Conservation (phyloP, 305 asterid genomes). For the Vinca major region DNA sequence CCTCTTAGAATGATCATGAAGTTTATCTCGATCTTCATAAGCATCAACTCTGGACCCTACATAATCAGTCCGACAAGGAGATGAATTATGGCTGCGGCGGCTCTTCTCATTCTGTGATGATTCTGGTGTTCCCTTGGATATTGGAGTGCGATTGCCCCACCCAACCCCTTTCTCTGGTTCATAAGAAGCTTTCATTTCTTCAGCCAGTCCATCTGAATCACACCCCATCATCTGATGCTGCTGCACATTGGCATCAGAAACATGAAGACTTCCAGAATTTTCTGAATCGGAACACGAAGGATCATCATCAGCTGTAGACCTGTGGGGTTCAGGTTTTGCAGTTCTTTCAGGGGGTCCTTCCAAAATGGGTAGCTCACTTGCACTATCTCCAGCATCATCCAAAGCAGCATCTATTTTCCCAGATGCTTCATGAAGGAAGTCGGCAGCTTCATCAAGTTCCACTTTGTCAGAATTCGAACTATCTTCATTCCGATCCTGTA, state of each 20-base stretch:
- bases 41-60: constrained; percentile 19
- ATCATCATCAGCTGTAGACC: constrained; percentile 24
- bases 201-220: constrained; percentile 32
- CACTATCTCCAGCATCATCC: constrained; percentile 22
- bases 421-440: constrained; percentile 16
- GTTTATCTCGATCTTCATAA: constrained; percentile 15
- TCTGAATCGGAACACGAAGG: constrained; percentile 28
- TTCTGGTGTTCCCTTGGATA: constrained; percentile 25
- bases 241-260: constrained; percentile 35
- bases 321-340: constrained; percentile 18
- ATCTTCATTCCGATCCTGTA: constrained; percentile 31
- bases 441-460: constrained; percentile 16
- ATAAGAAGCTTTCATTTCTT: constrained; percentile 24
- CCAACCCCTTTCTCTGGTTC: constrained; percentile 21
- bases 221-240: constrained; percentile 21
- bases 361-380: constrained; percentile 19
- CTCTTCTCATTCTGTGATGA: constrained; percentile 26
- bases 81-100: constrained; percentile 22
- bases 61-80: constrained; percentile 28
- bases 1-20: constrained; percentile 17
- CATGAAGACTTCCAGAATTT: constrained; percentile 28
- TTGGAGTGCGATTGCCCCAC: constrained; percentile 18
- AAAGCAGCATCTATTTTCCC: constrained; percentile 19
- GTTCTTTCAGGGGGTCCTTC: constrained; percentile 23
- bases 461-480: constrained; percentile 18